Conservation (phyloP, 208 protist species). For the Leishmania gerbilli region DNA sequence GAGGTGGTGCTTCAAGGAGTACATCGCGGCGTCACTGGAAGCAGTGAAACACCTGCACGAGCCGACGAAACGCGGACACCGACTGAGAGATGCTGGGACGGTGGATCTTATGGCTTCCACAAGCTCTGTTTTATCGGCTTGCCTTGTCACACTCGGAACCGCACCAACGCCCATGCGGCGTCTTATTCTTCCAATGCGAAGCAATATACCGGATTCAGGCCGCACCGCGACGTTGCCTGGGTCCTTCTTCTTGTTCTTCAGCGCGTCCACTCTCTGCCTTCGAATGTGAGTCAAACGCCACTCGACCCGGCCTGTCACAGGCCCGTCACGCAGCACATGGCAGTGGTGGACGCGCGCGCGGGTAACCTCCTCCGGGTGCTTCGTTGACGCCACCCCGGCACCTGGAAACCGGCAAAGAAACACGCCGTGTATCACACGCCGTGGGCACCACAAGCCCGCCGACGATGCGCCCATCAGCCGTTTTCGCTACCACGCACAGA, state of each 20-base stretch:
- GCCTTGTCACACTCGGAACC: background rate
- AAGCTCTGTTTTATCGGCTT: background rate
- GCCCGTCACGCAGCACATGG: background rate
- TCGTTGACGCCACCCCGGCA: conserved; percentile 22
- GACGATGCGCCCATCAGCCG: conserved; percentile 14
- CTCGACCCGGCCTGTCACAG: conserved; percentile 15
- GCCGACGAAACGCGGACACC: background rate
- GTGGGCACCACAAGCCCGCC: conserved; percentile 9
- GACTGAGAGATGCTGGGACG: background rate
- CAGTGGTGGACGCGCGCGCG: background rate
- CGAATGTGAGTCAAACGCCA: conserved; percentile 18
- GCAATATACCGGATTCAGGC: background rate
- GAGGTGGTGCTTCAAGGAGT: background rate
- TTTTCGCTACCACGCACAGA: conserved; percentile 15
- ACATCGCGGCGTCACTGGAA: background rate
- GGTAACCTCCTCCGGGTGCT: conserved; percentile 14
- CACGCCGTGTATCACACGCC: conserved; percentile 16
- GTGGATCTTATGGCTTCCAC: background rate
- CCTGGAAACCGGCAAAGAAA: conserved; percentile 17
- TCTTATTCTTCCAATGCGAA: background rate
- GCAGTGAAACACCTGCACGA: background rate
- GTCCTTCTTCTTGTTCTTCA: too few relatives aligned
- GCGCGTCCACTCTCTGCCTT: too few relatives aligned
- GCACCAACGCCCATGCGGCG: background rate
- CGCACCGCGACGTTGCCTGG: background rate